A percentile compares a stretch with the other conserved stretches of the same genome.
Evolutionary conservation across 2,329 filamentous ascomycete genomes (phyloP).

Genomic region (Graphium sp.): DNA sequence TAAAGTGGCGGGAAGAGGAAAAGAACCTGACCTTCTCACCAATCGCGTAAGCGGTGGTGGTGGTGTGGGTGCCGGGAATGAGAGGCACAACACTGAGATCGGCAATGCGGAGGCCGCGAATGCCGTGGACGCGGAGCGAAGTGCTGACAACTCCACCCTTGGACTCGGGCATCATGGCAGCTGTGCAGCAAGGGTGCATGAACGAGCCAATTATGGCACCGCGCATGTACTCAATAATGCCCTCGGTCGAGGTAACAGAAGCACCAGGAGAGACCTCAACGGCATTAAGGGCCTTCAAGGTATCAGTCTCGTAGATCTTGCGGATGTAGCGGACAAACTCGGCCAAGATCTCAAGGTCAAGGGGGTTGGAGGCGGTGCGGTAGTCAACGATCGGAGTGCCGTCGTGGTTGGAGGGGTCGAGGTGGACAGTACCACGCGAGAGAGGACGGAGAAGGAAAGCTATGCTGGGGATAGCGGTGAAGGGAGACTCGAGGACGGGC

Average conservation of each 20-base stretch:
- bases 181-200: constrained; percentile 23
- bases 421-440: constrained; percentile 15
- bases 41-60: constrained; percentile 35
- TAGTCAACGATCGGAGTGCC: constrained; percentile 15
- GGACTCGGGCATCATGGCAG: constrained; percentile 23
- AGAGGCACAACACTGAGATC: constrained; percentile 12
- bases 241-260: constrained; percentile 7
- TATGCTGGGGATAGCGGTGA: constrained; percentile 9
- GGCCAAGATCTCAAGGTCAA: constrained; percentile 17
- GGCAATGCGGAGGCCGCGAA: constrained; percentile 14
- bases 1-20: background rate
- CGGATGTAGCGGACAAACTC: constrained; percentile 14
- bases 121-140: constrained; percentile 16
- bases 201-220: constrained; percentile 15
- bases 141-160: constrained; percentile 17
- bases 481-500: constrained; percentile 14
- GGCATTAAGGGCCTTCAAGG: constrained; percentile 11
- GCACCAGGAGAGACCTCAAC: constrained; percentile 13
- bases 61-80: constrained; percentile 17
- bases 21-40: constrained; percentile 22
- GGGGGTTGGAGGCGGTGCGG: constrained; percentile 15
- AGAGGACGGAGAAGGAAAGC: constrained; percentile 15
- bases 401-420: constrained; percentile 9
- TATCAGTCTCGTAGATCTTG: constrained; percentile 11
- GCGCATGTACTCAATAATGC: constrained; percentile 10